Evolutionary conservation across 2,329 filamentous ascomycete species (phyloP), one percentile per base, ranked within the genome.

Genomic region (Venturia oleaginea): DNA sequence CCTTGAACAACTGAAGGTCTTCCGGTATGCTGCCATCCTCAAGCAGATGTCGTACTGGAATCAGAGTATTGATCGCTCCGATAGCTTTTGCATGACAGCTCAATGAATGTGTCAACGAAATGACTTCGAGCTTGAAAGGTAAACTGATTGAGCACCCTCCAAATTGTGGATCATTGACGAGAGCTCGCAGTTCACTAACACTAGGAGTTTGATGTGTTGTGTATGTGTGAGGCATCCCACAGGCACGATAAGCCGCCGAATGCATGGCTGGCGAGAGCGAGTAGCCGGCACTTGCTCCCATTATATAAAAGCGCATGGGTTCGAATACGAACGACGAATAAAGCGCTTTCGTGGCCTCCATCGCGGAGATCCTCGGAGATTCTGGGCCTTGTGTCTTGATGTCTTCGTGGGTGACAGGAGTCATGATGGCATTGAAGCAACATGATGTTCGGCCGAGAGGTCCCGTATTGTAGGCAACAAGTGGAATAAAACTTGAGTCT

Each of bases 241-340:
- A 85, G 30, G 81, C 82, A 62, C 80, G 78, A 65, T 89, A 85
- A 0, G 88, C 89, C 6, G 86, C 81, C 64, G 86, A 89, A 72
- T 92, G 89, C 88, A 92, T 92, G 7, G 86, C 86, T 0, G 89
- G 89, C 0, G 89, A 91, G 64, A 92, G 73, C 71, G 86, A 91
- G 76, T 89, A 90, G 61, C 81, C 83, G 11, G 89, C 84, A 64
- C 86, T 86, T 64, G 84, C 86, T n/a, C 89, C 89, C 61, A 91
- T 84, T 40, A 92, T 86, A 68, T 88, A 89, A 64, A 90, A 85
- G 61, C 86, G 84, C 79, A 92, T 85, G 0, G 86, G 81, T 48
- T 91, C 86, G 62, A 86, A 83, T 1, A 87, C 79, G 65, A 88
- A 89, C 0, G 84, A 86, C 4, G 84, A 80, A 69, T 86, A 90